Conservation (phyloP, 73 alveolate genomes). For the Effrenium voratum region DNA sequence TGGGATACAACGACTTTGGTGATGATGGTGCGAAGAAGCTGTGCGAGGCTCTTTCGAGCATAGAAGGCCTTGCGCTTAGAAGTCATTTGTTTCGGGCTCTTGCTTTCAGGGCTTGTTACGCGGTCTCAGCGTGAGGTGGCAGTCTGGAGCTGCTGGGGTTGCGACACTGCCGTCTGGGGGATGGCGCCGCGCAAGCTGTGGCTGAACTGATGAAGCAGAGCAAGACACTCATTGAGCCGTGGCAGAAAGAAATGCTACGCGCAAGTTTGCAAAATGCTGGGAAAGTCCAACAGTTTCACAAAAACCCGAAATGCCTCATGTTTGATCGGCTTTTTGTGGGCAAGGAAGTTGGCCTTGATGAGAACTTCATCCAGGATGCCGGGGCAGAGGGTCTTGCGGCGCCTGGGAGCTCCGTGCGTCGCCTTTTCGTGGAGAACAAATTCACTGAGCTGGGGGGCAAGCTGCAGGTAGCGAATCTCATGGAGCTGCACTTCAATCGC, state of each 20-base stretch:
- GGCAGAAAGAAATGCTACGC: too few relatives aligned
- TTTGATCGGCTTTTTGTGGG: not conserved
- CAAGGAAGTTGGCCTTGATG: conserved; percentile 66
- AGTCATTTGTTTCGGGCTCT: not conserved
- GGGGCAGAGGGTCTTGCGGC: conserved; percentile 52
- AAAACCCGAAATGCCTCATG: not conserved
- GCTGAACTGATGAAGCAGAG: conserved; percentile 63
- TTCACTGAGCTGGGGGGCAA: conserved; percentile 8
- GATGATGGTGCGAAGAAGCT: conserved; percentile 63
- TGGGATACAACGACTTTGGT: conserved; percentile 82
- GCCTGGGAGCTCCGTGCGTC: conserved; percentile 33
- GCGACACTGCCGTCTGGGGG: conserved; percentile 76
- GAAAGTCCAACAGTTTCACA: not conserved
- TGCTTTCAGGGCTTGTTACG: not conserved
- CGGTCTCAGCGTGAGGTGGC: conserved; percentile 27
- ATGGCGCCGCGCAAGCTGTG: conserved; percentile 69
- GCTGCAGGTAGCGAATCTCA: conserved; percentile 29
- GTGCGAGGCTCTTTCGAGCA: conserved; percentile 45
- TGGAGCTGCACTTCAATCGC: conserved; percentile 20
- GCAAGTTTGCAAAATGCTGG: not conserved
- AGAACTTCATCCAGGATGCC: conserved; percentile 49
- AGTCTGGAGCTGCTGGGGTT: conserved; percentile 61
- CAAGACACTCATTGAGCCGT: conserved; percentile 38
- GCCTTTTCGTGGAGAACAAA: conserved; percentile 15
- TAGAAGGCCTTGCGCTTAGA: not conserved